Base-by-base conservation (phyloP, 2,329 filamentous ascomycete species). In the Exophiala spinifera region DNA sequence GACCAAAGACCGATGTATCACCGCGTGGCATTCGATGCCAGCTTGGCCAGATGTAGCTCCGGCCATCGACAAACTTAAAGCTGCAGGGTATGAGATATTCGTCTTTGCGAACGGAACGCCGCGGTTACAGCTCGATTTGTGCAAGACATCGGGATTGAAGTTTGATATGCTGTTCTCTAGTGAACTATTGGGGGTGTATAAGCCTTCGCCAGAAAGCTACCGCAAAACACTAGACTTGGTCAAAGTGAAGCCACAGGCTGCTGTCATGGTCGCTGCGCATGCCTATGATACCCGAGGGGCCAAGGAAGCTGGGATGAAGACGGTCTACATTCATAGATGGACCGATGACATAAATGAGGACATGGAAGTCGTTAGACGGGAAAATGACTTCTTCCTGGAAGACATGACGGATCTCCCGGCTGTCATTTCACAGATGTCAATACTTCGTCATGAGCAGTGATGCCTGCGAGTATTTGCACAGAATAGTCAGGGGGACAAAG, bases 21-120 rank as follows among this genome's bases (percentile, higher is more conserved):
- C 60, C 3, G 69, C 73, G 15, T 82, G 79, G 79, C 78, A 82
- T 60, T 56, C 63, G 3, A 76, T 79, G 66, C 66, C 62, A 4
- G 72, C 79, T 1, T 83, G 79, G 80, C 73, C 74, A 0, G 79
- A 83, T 48, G 76, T 81, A 1, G 40, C 57, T 0, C 55, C 65
- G 2, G 78, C 77, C 0, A 67, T 82, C 1, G 49, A 66, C 1
- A 61, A 61, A 0, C 64, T 82, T 1, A 65, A 70, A 13, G 63
- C 68, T 1, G 60, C 66, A 2, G 70, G 68, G 1, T 65, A 72
- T 5, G 73, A 78, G 54, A 63, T 76, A 0, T 76, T 79, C 49
- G 79, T 82, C 3, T 72, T 76, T 45, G 79, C 79, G 4, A 83
- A 83, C 53, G 80, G 79, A 0, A 81, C 78, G 36, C 36, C 47